Percentiles rank a stretch among this genome's conserved stretches.
phyloP scores from a whole-genome alignment of 2,329 filamentous ascomycete species.

The Aspergillus vadensis region DNA sequence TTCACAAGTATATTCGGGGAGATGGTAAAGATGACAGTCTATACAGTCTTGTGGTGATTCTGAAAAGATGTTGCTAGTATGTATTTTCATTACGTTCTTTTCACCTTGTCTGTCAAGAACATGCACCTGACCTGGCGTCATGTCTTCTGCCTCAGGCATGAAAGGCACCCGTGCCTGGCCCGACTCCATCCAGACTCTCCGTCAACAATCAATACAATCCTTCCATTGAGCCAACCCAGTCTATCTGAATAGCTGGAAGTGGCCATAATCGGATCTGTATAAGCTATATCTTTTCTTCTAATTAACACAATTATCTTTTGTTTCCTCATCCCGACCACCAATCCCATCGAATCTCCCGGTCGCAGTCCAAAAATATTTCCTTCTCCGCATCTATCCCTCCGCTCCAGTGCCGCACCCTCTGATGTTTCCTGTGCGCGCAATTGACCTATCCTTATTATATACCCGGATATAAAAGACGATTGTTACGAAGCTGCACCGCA shows the following conservation, averaged over 20 bases:
- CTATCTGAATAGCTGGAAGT: neutral
- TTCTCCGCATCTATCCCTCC: conserved; percentile 11
- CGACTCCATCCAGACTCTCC: conserved; percentile 13
- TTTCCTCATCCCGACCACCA: neutral
- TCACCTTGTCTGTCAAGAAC: neutral
- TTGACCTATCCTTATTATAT: neutral
- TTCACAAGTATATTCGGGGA: neutral
- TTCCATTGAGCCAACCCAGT: neutral
- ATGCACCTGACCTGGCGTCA: conserved; percentile 37
- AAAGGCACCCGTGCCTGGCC: conserved; percentile 17
- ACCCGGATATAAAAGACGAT: neutral
- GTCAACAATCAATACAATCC: conserved; percentile 19
- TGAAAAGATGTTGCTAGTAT: neutral
- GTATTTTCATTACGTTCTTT: too few relatives aligned
- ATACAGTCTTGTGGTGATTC: neutral
- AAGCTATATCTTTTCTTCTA: neutral
- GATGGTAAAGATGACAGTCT: neutral
- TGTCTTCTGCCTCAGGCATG: conserved; percentile 33
- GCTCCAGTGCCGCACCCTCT: neutral
- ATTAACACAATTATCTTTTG: neutral
- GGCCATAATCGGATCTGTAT: neutral
- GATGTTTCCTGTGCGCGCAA: neutral
- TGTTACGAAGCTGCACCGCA: neutral
- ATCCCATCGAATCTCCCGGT: neutral
- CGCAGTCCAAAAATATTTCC: conserved; percentile 7